These are phyloP conservation scores for Lasiodiplodia sp. DNA, from an alignment of 2,329 filamentous ascomycete species.

Conservation along the genomic window DNA sequence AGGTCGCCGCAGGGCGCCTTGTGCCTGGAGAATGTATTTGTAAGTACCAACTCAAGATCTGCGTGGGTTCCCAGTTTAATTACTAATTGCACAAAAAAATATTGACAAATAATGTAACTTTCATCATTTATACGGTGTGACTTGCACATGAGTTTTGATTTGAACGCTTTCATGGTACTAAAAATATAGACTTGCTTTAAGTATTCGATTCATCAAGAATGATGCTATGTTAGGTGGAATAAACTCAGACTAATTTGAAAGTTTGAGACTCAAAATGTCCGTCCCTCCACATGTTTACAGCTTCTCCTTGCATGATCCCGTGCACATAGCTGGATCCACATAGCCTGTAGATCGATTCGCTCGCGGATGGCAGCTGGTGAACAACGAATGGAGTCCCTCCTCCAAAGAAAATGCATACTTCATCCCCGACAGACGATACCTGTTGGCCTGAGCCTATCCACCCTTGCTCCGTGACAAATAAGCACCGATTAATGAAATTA, in stretches of 20 bases:
- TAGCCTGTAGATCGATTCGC: background rate
- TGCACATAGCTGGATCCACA: background rate
- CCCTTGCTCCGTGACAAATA: background rate
- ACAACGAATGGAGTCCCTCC: background rate
- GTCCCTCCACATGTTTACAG: background rate
- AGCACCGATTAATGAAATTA: accelerated
- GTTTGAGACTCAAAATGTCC: background rate
- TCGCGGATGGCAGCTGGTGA: background rate
- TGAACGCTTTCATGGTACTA: too few relatives aligned
- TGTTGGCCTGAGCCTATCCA: background rate
- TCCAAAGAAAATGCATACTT: conserved; percentile 6
- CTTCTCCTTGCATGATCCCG: conserved; percentile 13
- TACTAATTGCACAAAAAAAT: too few relatives aligned
- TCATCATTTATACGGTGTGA: too few relatives aligned
- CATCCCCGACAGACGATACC: background rate
- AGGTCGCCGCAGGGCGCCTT: too few relatives aligned
- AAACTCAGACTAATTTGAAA: conserved; percentile 3
- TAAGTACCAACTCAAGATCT: too few relatives aligned
- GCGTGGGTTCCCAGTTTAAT: too few relatives aligned
- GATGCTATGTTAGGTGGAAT: background rate
- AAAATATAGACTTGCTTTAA: background rate
- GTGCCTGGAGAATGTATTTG: too few relatives aligned
- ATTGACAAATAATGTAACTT: too few relatives aligned
- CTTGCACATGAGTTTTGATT: too few relatives aligned
- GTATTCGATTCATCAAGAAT: background rate